Conservation (phyloP, 225 moss, liverwort and hornwort species). For the Marchantia paleacea region DNA sequence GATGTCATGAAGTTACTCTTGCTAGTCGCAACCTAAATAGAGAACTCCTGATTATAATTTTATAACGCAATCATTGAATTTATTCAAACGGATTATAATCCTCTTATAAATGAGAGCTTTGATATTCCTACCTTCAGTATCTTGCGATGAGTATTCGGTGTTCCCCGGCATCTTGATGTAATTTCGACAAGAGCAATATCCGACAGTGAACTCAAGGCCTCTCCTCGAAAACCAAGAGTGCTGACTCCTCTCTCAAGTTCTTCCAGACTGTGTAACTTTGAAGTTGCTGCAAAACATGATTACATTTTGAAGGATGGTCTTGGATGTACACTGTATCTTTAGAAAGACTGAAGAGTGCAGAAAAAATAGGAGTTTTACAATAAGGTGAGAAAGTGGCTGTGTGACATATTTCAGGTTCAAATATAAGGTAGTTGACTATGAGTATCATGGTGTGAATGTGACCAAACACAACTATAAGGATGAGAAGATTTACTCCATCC, state of each 20-base stretch:
- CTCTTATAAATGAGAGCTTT: not conserved
- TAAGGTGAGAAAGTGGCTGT: not conserved
- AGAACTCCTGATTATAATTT: not conserved
- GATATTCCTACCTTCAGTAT: slow-evolving; percentile 61
- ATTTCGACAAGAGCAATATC: slow-evolving; percentile 81
- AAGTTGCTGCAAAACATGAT: slow-evolving; percentile 61
- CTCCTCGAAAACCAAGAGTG: slow-evolving; percentile 93
- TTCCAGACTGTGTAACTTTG: slow-evolving; percentile 71
- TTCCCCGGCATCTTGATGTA: slow-evolving; percentile 83
- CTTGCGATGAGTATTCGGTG: slow-evolving; percentile 80
- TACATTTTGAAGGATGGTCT: not conserved
- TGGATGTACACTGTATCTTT: not conserved
- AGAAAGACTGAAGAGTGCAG: not conserved
- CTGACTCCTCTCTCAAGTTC: slow-evolving; percentile 75
- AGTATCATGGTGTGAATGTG: not conserved
- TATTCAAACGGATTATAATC: not conserved
- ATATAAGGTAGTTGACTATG: not conserved
- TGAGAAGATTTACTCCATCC: not conserved
- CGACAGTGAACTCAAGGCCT: slow-evolving; percentile 90
- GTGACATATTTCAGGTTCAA: no score
- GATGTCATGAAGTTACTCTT: not conserved
- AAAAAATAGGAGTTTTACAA: not conserved
- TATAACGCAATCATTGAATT: not conserved
- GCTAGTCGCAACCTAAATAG: not conserved
- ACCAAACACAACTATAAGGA: not conserved